Base-by-base conservation (phyloP, 768 basidiomycete species). In the Russula virescens region DNA sequence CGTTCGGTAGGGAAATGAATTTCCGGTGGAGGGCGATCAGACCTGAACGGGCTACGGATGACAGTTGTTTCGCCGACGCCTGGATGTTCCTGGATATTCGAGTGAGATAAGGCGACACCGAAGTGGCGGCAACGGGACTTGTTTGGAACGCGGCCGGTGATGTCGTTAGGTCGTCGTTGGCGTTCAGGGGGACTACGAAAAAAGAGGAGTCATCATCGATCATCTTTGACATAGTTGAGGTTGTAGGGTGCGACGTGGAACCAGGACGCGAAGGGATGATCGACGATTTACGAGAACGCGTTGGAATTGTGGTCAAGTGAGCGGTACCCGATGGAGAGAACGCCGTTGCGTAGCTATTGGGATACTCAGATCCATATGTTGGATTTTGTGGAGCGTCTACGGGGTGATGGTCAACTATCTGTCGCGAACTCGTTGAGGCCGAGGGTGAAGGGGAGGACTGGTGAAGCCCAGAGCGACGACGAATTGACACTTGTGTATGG, bases 251-350 rank as follows among this genome's bases (percentile, higher is more conserved):
- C 2, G 38, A 11, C 18, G 31, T 10, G 47, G 23, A 26, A 28
- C 23, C 40, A 21, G 26, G n/a, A 31, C 16, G 46, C 25, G 62
- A 55, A 43, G 47, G 35, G 31, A 34, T 16, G 56, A 58, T 35
- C 5, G 62, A 47, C 2, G 56, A 47, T 6, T 50, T 50, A 52
- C 46, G 62, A 26, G 51, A 40, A 28, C 57, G 56, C 2, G 21
- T n/a, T 16, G 62, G 45, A 34, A 58, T 58, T 10, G 56, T 25
- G 48, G 62, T 58, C 23, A 46, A 58, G 56, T 58, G 62, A n/a
- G 56, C 40, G 5, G n/a, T n/a, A 48, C n/a, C 28, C 21, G 57
- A 53, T 1, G 38, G 40, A 31, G 38, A 34, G 45, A 56, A 25
- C 13, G 1, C 19, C 3, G 51, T 58, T 31, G n/a, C 45, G n/a